Evolutionary conservation across 495 filamentous ascomycete species (phyloP).

Genomic region (Neohortaea acidophila): DNA sequence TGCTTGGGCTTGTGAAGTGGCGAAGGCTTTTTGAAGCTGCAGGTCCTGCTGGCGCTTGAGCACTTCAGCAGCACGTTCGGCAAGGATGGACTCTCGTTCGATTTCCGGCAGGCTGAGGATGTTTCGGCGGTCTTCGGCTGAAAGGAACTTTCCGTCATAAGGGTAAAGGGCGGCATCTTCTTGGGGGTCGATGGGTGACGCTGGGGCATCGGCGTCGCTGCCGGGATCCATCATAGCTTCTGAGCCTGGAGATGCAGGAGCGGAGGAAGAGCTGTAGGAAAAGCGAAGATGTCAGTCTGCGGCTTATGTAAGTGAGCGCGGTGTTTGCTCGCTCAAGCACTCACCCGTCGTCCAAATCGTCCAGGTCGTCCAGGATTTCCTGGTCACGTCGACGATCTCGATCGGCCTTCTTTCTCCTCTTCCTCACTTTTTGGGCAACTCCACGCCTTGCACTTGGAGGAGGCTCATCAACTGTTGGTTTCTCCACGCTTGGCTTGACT

Average conservation of each 20-base stretch:
- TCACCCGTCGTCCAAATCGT: constrained; percentile 1
- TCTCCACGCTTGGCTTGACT: constrained; percentile 13
- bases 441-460: constrained; percentile 3
- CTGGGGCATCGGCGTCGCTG: constrained; percentile 44
- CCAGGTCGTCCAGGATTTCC: constrained; percentile 13
- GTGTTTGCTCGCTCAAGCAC: not conserved
- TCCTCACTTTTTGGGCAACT: constrained; percentile 16
- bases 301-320: not conserved
- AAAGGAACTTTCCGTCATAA: constrained; percentile 73
- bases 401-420: constrained; percentile 6
- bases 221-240: constrained; percentile 78
- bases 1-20: too few species aligned
- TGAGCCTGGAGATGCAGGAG: constrained; percentile 48
- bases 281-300: not conserved
- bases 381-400: too few species aligned
- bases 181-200: constrained; percentile 32
- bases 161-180: constrained; percentile 59
- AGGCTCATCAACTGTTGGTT: constrained; percentile 10
- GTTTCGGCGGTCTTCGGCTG: constrained; percentile 58
- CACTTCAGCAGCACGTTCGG: constrained; percentile 68
- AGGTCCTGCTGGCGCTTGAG: constrained; percentile 68
- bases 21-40: constrained; percentile 65
- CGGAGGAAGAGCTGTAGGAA: constrained; percentile 10
- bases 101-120: constrained; percentile 84
- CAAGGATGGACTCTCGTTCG: constrained; percentile 75